Evolutionary conservation across 805 yeast genomes (phyloP).

Genomic region (Candida chauliodis): DNA sequence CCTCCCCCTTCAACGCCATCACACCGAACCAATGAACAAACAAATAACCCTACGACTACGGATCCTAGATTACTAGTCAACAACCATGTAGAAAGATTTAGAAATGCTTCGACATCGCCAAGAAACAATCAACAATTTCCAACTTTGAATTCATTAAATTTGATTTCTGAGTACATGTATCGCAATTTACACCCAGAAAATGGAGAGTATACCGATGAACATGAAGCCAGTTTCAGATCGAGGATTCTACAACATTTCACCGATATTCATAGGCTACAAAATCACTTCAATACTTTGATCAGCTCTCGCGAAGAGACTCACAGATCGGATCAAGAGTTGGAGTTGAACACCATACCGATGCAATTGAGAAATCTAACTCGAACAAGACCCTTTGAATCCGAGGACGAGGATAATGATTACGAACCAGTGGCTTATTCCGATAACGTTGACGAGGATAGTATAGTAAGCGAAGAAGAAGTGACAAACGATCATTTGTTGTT

Average conservation of each 20-base stretch:
- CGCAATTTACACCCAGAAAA: constrained; percentile 5
- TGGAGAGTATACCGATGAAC: not conserved
- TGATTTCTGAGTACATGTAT: constrained; percentile 8
- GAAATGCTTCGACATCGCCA: constrained; percentile 5
- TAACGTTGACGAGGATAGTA: constrained; percentile 9
- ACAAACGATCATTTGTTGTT: constrained; percentile 21
- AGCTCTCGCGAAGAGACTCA: constrained; percentile 3
- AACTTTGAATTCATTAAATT: constrained; percentile 6
- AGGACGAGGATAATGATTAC: constrained; percentile 9
- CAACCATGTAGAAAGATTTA: constrained; percentile 5
- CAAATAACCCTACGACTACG: not conserved
- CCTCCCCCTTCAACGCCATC: constrained; percentile 7
- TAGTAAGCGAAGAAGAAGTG: constrained; percentile 10
- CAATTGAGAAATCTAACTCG: constrained; percentile 10
- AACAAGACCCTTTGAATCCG: constrained; percentile 6
- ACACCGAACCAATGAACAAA: not conserved
- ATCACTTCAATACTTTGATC: constrained; percentile 7
- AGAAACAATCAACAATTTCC: not conserved
- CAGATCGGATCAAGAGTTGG: constrained; percentile 4
- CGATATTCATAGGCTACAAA: constrained; percentile 9
- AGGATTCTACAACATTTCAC: constrained; percentile 10
- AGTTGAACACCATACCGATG: constrained; percentile 5
- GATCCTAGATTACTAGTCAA: not conserved
- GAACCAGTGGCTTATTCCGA: constrained; percentile 9
- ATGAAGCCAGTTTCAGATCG: constrained; percentile 9